Percentiles rank a stretch among this genome's conserved stretches.
Conservation (phyloP, 805 yeast species). For the Metschnikowia lunata region DNA sequence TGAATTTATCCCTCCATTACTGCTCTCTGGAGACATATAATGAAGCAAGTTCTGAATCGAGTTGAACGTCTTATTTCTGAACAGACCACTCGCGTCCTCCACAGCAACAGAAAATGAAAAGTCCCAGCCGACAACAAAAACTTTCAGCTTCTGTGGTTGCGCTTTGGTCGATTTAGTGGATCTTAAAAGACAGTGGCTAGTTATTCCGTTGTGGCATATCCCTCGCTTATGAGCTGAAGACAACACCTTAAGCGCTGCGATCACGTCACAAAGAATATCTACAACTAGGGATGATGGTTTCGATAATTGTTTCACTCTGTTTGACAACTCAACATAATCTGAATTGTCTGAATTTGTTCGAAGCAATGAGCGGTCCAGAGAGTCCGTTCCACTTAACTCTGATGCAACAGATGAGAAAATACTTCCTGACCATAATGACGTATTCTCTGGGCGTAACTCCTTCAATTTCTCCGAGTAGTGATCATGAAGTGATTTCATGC, state of each 20-base stretch:
- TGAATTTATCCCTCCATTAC: slow-evolving; percentile 33
- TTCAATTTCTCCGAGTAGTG: slow-evolving; percentile 10
- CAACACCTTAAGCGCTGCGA: slow-evolving; percentile 22
- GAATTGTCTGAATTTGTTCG: slow-evolving; percentile 9
- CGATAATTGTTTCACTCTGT: slow-evolving; percentile 16
- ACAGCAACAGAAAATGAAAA: slow-evolving; percentile 38
- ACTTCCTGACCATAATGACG: slow-evolving; percentile 10
- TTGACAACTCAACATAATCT: slow-evolving; percentile 14
- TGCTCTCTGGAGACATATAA: slow-evolving; percentile 48
- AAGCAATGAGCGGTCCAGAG: slow-evolving; percentile 7
- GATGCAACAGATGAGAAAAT: slow-evolving; percentile 10
- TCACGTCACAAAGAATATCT: slow-evolving; percentile 22
- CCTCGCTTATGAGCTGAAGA: slow-evolving; percentile 33
- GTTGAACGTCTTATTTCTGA: slow-evolving; percentile 37
- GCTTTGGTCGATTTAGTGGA: slow-evolving; percentile 18
- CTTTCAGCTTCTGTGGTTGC: slow-evolving; percentile 13
- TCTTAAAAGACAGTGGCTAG: slow-evolving; percentile 35
- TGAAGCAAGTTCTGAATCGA: slow-evolving; percentile 39
- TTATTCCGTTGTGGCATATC: slow-evolving; percentile 46
- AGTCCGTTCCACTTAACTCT: slow-evolving; percentile 8
- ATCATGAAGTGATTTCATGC: slow-evolving; percentile 15
- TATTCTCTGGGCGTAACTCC: slow-evolving; percentile 2
- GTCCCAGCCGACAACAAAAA: slow-evolving; percentile 46
- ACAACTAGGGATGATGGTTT: slow-evolving; percentile 17
- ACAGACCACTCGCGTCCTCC: slow-evolving; percentile 41